phyloP scores from a whole-genome alignment of 1,284 basidiomycete species.

The Pterulicium gracile region DNA sequence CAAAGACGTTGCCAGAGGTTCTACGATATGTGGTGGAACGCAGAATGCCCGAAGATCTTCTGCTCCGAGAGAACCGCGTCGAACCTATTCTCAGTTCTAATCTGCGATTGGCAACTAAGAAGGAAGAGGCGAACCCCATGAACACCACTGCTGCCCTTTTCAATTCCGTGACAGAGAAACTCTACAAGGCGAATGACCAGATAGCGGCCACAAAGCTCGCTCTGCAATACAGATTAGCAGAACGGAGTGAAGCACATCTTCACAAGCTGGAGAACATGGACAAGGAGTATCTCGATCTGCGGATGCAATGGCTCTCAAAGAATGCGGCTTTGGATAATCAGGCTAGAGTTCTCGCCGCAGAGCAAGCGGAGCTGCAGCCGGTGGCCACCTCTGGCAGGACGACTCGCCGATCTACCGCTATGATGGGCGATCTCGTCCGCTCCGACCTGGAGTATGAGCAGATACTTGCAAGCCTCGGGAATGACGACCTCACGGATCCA shows the following conservation, averaged over 20 bases:
- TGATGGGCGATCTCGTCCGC: conserved; percentile 81
- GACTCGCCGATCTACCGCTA: conserved; percentile 63
- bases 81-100: conserved; percentile 54
- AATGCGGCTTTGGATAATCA: conserved; percentile 54
- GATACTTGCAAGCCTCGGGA: conserved; percentile 87
- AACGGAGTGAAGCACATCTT: conserved; percentile 36
- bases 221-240: conserved; percentile 41
- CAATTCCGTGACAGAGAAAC: not conserved
- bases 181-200: not conserved
- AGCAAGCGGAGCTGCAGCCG: conserved; percentile 30
- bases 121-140: not conserved
- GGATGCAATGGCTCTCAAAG: conserved; percentile 63
- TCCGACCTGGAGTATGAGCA: conserved; percentile 97
- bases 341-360: conserved; percentile 18
- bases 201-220: conserved; percentile 26
- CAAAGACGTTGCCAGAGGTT: conserved; percentile 41
- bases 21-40: conserved; percentile 51
- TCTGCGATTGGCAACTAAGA: conserved; percentile 26
- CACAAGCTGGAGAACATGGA: conserved; percentile 48
- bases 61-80: conserved; percentile 49
- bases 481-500: conserved; percentile 88
- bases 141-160: not conserved
- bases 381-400: conserved; percentile 47
- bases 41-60: conserved; percentile 44
- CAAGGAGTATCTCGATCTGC: conserved; percentile 57